Conservation (phyloP, 306 rosid species). For the Ochetophila trinervis region DNA sequence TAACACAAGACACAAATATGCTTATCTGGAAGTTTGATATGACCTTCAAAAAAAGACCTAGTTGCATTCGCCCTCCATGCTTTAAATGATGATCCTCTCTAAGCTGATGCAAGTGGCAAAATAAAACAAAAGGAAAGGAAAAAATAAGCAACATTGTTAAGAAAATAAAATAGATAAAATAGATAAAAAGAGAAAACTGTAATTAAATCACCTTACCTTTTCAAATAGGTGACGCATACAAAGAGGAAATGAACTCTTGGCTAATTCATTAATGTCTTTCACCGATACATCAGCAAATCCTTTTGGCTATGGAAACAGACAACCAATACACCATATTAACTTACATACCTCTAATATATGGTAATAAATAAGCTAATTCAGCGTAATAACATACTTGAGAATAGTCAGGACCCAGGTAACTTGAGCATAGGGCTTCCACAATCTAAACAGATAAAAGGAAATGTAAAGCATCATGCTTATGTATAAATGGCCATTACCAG, state of each 20-base stretch:
- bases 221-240: conserved; percentile 95
- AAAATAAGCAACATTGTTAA: background rate
- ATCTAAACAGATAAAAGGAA: conserved; percentile 46
- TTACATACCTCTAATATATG: conserved; percentile 5
- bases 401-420: conserved; percentile 90
- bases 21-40: conserved; percentile 13
- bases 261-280: conserved; percentile 74
- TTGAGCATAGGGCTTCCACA: conserved; percentile 79
- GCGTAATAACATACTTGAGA: conserved; percentile 59
- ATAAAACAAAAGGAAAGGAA: conserved; percentile 17
- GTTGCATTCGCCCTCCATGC: conserved; percentile 97
- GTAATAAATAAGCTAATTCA: conserved; percentile 13
- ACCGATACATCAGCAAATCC: conserved; percentile 67
- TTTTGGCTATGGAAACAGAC: conserved; percentile 54
- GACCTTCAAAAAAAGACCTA: conserved; percentile 98
- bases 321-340: conserved; percentile 26
- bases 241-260: conserved; percentile 86
- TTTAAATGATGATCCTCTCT: conserved; percentile 97
- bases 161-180: conserved; percentile 1
- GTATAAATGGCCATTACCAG: conserved; percentile 6
- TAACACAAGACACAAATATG: conserved; percentile 3
- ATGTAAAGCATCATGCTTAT: conserved; percentile 30
- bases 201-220: conserved; percentile 53
- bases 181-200: too few species aligned
- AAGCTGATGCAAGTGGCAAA: conserved; percentile 48